Evolutionary conservation across 805 yeast genomes (phyloP).

Genomic region (Metschnikowia cerradonensis): DNA sequence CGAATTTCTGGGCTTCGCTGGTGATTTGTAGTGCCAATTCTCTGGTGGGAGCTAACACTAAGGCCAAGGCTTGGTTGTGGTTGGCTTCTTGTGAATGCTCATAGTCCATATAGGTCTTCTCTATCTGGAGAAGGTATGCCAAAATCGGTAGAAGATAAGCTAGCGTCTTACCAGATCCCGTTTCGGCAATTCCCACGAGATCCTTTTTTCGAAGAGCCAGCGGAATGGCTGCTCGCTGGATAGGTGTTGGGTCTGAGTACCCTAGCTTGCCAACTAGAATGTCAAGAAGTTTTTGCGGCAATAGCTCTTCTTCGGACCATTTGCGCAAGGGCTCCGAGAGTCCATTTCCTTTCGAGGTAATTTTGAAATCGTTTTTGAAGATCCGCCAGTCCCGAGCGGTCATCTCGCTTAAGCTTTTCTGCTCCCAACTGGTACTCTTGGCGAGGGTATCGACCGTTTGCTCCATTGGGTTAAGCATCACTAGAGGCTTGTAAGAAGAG

Average conservation of each 20-base stretch:
- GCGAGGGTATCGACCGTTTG: slow-evolving; percentile 12
- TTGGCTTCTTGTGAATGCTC: slow-evolving; percentile 44
- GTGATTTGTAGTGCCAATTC: slow-evolving; percentile 89
- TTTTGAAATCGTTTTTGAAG: slow-evolving; percentile 71
- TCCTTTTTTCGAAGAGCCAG: slow-evolving; percentile 57
- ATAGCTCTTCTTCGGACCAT: slow-evolving; percentile 67
- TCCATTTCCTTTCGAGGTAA: slow-evolving; percentile 47
- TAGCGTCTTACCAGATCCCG: slow-evolving; percentile 94
- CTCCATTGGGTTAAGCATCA: slow-evolving; percentile 16
- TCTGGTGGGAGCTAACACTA: slow-evolving; percentile 87
- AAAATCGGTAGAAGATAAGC: slow-evolving; percentile 75
- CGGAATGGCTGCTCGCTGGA: slow-evolving; percentile 87
- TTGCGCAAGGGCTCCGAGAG: slow-evolving; percentile 58
- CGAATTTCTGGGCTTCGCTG: slow-evolving; percentile 54
- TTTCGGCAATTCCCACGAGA: slow-evolving; percentile 86
- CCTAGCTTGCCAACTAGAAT: slow-evolving; percentile 37
- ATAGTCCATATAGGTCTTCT: slow-evolving; percentile 29
- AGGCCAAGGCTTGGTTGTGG: slow-evolving; percentile 65
- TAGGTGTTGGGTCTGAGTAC: slow-evolving; percentile 76
- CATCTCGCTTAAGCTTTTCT: slow-evolving; percentile 65
- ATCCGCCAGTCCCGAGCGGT: slow-evolving; percentile 85
- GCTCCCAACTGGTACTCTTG: slow-evolving; percentile 56
- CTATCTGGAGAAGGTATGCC: slow-evolving; percentile 42
- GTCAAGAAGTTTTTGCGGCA: slow-evolving; percentile 23
- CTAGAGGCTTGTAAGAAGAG: slow-evolving; percentile 39